Evolutionary conservation across 2,329 filamentous ascomycete genomes (phyloP).

Genomic region (Pyrenophora teres): DNA sequence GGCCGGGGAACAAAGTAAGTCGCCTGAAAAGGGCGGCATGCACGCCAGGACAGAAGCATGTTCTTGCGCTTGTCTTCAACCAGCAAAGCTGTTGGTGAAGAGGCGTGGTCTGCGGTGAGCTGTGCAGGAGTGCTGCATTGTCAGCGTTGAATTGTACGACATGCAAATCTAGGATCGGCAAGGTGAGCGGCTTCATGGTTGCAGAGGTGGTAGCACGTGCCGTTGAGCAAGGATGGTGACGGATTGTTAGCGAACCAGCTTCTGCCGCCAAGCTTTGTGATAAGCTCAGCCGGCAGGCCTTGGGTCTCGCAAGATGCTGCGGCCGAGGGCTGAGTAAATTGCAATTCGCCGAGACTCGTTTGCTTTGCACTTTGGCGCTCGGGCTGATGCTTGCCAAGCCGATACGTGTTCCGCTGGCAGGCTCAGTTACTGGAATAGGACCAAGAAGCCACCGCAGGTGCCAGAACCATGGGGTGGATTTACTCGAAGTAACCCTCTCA

Average conservation of each 20-base stretch:
- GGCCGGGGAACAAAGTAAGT: not conserved
- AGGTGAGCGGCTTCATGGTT: not conserved
- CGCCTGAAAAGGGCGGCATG: not conserved
- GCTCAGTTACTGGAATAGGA: not conserved
- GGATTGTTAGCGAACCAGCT: slow-evolving; percentile 3
- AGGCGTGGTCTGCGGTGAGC: slow-evolving; percentile 7
- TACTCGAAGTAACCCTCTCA: too few relatives aligned
- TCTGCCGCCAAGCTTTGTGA: slow-evolving; percentile 9
- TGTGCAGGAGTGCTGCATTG: slow-evolving; percentile 1
- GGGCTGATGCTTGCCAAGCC: slow-evolving; percentile 4
- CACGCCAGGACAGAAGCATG: not conserved
- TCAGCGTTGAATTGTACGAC: not conserved
- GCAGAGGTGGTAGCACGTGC: not conserved
- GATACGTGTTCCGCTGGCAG: not conserved
- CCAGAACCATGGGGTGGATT: not conserved
- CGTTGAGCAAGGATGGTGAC: slow-evolving; percentile 1
- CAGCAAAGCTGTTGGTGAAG: not conserved
- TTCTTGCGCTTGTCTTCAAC: not conserved
- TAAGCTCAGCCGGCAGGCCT: slow-evolving; percentile 5
- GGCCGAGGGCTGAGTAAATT: slow-evolving; percentile 3
- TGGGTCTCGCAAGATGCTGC: slow-evolving; percentile 6
- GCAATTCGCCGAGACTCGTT: not conserved
- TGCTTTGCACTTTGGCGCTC: not conserved
- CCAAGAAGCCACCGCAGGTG: not conserved
- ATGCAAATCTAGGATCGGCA: not conserved